These are phyloP conservation scores for Bjerkandera adusta DNA, from an alignment of 1,284 basidiomycete genomes.

Conservation along the genomic window DNA sequence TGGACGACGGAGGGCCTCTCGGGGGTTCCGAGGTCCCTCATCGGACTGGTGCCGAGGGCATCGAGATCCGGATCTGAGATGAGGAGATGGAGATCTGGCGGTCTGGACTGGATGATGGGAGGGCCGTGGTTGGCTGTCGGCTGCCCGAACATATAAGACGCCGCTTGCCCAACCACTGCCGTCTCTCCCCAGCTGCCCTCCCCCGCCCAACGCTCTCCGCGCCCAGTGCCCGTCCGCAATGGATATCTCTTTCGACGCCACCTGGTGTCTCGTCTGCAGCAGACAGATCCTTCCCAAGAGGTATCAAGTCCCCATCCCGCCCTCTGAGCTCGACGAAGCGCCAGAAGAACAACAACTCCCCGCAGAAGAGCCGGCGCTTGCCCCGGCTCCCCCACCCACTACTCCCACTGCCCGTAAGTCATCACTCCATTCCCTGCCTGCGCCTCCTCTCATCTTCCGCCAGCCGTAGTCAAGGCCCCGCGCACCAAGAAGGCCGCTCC, in stretches of 20 bases:
- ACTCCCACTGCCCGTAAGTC: slow-evolving; percentile 33
- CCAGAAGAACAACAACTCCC: background rate
- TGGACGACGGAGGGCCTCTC: too few species aligned
- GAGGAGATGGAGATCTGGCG: too few species aligned
- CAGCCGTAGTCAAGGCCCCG: slow-evolving; percentile 28
- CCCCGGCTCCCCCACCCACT: slow-evolving; percentile 36
- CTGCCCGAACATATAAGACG: too few species aligned
- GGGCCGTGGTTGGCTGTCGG: too few species aligned
- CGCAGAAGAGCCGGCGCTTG: slow-evolving; percentile 23
- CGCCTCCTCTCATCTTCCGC: slow-evolving; percentile 19
- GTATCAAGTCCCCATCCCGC: slow-evolving; percentile 44
- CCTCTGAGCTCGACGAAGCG: slow-evolving; percentile 15
- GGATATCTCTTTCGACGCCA: slow-evolving; percentile 55
- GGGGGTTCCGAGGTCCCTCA: too few species aligned
- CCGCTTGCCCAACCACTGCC: too few species aligned
- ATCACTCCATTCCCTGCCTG: background rate
- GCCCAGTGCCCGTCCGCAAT: slow-evolving; percentile 20
- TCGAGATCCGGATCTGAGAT: too few species aligned
- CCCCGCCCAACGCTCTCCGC: too few species aligned
- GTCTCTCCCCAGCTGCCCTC: too few species aligned
- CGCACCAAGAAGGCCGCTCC: slow-evolving; percentile 40
- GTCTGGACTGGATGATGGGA: too few species aligned
- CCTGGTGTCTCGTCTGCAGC: slow-evolving; percentile 74
- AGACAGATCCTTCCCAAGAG: slow-evolving; percentile 70
- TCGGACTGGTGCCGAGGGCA: too few species aligned